Percentiles rank a stretch among this genome's conserved stretches.
phyloP scores from a whole-genome alignment of 176 grass and related monocot genomes.

The Eleusine coracana region DNA sequence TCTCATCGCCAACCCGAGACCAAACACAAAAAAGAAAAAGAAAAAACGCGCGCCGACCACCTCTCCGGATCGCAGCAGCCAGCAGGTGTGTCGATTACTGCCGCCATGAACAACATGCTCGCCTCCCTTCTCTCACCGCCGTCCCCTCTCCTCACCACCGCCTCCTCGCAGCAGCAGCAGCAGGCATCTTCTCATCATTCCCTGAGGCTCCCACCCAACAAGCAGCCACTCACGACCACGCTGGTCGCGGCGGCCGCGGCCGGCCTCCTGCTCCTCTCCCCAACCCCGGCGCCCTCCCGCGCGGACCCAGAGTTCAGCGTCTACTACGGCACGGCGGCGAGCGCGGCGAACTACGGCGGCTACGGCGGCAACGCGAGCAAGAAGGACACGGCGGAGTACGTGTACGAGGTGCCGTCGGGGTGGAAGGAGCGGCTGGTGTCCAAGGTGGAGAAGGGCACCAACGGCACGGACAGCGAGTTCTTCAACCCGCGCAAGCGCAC shows the following conservation, averaged over 20 bases:
- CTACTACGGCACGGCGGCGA: constrained; percentile 84
- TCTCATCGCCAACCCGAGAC: constrained; percentile 13
- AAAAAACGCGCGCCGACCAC: constrained; percentile 16
- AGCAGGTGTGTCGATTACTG: constrained; percentile 9
- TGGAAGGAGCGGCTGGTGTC: constrained; percentile 97
- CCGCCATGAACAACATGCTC: constrained; percentile 57
- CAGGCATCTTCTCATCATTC: neutral
- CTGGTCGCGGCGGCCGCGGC: constrained; percentile 54
- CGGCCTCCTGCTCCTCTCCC: constrained; percentile 35
- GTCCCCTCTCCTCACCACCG: constrained; percentile 43
- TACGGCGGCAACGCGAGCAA: constrained; percentile 96
- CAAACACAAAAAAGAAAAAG: constrained; percentile 7
- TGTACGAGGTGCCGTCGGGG: constrained; percentile 75
- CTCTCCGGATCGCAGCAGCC: constrained; percentile 1
- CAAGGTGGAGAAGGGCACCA: constrained; percentile 99
- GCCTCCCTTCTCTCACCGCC: constrained; percentile 41
- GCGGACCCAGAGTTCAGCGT: constrained; percentile 46
- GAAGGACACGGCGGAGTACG: constrained; percentile 88
- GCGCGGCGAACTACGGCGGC: constrained; percentile 92
- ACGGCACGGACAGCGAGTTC: constrained; percentile 97
- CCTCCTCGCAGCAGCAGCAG: constrained; percentile 14
- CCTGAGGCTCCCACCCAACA: constrained; percentile 18
- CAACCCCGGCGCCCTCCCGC: constrained; percentile 21
- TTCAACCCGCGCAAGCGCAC: constrained; percentile 92
- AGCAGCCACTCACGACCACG: constrained; percentile 31